A percentile compares a stretch with the other conserved stretches of the same genome.
These are phyloP conservation scores for Pseudozyma pruni DNA, from an alignment of 1,284 basidiomycete species.

Conservation along the genomic window DNA sequence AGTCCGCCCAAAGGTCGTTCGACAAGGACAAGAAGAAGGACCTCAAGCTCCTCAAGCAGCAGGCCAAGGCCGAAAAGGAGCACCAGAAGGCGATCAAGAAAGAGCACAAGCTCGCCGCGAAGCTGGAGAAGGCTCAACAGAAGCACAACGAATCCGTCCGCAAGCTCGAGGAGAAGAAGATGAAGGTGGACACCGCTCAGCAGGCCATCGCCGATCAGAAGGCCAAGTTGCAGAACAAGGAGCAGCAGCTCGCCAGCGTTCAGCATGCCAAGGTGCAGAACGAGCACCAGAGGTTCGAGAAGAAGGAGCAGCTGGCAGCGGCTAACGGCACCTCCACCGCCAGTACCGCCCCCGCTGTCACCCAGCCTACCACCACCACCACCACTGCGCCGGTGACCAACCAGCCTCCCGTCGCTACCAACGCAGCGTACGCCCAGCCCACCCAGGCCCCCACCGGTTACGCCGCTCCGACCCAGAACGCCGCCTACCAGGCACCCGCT, in stretches of 20 bases:
- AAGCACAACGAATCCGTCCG: slow-evolving; percentile 41
- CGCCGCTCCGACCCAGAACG: neutral
- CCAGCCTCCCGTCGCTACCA: neutral
- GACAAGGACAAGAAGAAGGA: slow-evolving; percentile 36
- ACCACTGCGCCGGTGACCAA: neutral
- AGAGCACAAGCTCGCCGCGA: slow-evolving; percentile 43
- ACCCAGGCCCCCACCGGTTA: slow-evolving; percentile 3
- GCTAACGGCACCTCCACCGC: neutral
- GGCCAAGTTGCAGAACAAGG: slow-evolving; percentile 15
- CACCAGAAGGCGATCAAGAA: slow-evolving; percentile 42
- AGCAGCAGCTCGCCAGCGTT: slow-evolving; percentile 30
- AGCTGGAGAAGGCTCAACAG: slow-evolving; percentile 37
- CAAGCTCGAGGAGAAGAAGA: slow-evolving; percentile 40
- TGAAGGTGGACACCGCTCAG: slow-evolving; percentile 32
- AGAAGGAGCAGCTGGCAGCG: slow-evolving; percentile 24
- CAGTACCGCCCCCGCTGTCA: neutral
- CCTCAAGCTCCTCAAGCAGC: slow-evolving; percentile 28
- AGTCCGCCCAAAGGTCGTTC: slow-evolving; percentile 27
- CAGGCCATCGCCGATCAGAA: slow-evolving; percentile 28
- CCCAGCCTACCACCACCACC: slow-evolving; percentile 9
- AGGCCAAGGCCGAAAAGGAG: slow-evolving; percentile 34
- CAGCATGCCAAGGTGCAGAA: slow-evolving; percentile 27
- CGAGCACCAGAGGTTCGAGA: slow-evolving; percentile 27
- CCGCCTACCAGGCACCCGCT: slow-evolving; percentile 12
- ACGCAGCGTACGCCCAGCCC: slow-evolving; percentile 15